A percentile compares a stretch with the other conserved stretches of the same genome.
phyloP scores from a whole-genome alignment of 306 rosid species.

The Corylus americana region DNA sequence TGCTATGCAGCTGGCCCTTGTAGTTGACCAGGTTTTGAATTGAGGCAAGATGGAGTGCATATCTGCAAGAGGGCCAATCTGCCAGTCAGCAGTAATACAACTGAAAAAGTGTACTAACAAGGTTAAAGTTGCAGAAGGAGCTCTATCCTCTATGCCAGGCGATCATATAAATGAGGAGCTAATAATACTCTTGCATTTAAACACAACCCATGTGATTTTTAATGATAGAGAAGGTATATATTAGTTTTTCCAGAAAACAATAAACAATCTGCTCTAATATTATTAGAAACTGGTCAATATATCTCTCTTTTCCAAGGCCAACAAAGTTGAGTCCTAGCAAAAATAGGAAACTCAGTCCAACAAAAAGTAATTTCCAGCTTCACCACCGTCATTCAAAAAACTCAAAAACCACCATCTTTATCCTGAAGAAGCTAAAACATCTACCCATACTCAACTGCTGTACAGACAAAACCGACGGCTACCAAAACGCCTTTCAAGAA shows the following conservation, averaged over 20 bases:
- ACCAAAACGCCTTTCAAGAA: slow-evolving; percentile 44
- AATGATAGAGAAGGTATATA: background rate
- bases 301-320: slow-evolving; percentile 24
- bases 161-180: too few species aligned
- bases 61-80: too few species aligned
- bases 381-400: slow-evolving; percentile 63
- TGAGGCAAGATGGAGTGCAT: too few species aligned
- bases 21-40: too few species aligned
- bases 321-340: slow-evolving; percentile 31
- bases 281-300: slow-evolving; percentile 15
- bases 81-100: background rate
- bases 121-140: background rate
- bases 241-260: background rate
- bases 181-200: background rate
- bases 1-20: too few species aligned
- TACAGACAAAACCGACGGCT: slow-evolving; percentile 60
- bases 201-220: background rate
- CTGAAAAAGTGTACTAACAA: background rate
- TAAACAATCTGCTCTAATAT: slow-evolving; percentile 26
- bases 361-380: slow-evolving; percentile 38
- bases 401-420: slow-evolving; percentile 37
- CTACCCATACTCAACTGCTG: slow-evolving; percentile 80
- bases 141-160: background rate
- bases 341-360: slow-evolving; percentile 36
- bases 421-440: slow-evolving; percentile 51